phyloP scores from a whole-genome alignment of 1,139 yeast species.

The Magnusiomyces sp. region DNA sequence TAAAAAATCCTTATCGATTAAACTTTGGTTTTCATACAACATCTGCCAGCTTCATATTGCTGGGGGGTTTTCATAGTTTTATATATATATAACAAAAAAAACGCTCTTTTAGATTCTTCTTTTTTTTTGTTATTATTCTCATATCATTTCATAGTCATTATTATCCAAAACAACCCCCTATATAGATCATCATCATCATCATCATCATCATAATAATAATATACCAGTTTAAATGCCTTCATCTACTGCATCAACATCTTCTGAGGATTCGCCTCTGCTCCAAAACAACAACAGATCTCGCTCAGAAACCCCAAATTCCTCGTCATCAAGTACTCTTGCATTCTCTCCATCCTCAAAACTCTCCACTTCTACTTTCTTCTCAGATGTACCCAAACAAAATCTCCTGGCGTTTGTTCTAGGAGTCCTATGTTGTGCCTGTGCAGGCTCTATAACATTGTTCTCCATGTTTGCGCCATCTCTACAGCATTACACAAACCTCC shows the following conservation, averaged over 20 bases:
- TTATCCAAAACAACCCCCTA: too few species aligned
- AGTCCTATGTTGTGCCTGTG: conserved; percentile 46
- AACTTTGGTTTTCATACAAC: too few species aligned
- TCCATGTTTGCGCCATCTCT: conserved; percentile 71
- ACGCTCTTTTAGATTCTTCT: too few species aligned
- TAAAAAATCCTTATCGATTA: too few species aligned
- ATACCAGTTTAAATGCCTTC: neutral
- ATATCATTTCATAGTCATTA: neutral
- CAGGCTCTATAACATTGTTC: conserved; percentile 76
- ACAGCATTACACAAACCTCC: conserved; percentile 47
- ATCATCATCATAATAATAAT: neutral
- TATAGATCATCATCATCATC: neutral
- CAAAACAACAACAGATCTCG: too few species aligned
- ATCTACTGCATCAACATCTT: neutral
- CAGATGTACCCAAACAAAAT: neutral
- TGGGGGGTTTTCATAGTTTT: too few species aligned
- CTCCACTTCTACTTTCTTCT: neutral
- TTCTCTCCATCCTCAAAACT: neutral
- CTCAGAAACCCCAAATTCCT: neutral
- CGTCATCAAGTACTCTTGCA: neutral
- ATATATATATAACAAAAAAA: too few species aligned
- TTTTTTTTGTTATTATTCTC: neutral
- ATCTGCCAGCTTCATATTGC: too few species aligned
- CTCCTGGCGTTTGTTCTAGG: conserved; percentile 17
- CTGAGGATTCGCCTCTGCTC: neutral